Evolutionary conservation across 2,329 filamentous ascomycete species (phyloP).

Genomic region (Stylonectria norvegica): DNA sequence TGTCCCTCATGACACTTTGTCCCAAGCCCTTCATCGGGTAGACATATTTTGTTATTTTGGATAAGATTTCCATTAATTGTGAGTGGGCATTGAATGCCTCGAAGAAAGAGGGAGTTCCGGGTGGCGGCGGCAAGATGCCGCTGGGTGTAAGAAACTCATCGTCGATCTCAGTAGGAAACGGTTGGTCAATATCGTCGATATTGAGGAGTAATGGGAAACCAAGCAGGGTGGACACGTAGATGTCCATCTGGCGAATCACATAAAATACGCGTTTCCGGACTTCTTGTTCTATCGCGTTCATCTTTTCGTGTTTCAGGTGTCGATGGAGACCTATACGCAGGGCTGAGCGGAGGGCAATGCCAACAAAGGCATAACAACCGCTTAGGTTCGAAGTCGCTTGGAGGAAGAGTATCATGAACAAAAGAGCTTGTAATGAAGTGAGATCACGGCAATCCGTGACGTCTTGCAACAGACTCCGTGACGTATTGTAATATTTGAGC

Average conservation of each 20-base stretch:
- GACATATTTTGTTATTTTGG: conserved; percentile 62
- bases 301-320: conserved; percentile 60
- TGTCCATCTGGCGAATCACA: conserved; percentile 67
- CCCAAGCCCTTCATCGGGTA: conserved; percentile 61
- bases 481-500: conserved; percentile 69
- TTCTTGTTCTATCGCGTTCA: conserved; percentile 62
- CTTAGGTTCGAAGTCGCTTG: conserved; percentile 76
- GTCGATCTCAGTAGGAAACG: conserved; percentile 61
- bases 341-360: conserved; percentile 72
- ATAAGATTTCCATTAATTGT: conserved; percentile 59
- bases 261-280: conserved; percentile 64
- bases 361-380: conserved; percentile 76
- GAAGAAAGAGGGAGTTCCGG: conserved; percentile 56
- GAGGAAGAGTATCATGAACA: conserved; percentile 78
- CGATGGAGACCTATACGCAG: conserved; percentile 76
- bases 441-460: conserved; percentile 70
- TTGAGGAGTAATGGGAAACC: conserved; percentile 63
- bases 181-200: conserved; percentile 64
- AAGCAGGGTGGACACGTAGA: conserved; percentile 64
- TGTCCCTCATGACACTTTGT: conserved; percentile 42
- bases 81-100: conserved; percentile 66
- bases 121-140: conserved; percentile 52
- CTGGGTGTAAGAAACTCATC: conserved; percentile 64
- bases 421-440: conserved; percentile 67
- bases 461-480: conserved; percentile 62